phyloP scores from a whole-genome alignment of 345 rosid genomes.

The Corchorus olitorius region DNA sequence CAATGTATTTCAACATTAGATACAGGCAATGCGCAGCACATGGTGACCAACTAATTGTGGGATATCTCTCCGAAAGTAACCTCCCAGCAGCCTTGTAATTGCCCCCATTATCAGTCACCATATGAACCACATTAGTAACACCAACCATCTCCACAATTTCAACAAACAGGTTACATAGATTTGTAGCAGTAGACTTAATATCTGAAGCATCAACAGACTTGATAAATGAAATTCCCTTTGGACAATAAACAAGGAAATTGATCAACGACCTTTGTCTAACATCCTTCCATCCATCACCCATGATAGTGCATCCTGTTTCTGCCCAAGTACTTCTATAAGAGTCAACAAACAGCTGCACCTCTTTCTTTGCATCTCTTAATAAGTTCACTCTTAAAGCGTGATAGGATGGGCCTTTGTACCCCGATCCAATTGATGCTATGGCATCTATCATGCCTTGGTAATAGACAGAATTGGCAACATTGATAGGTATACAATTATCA shows the following conservation, averaged over 20 bases:
- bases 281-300: conserved; percentile 29
- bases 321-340: conserved; percentile 15
- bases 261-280: conserved; percentile 24
- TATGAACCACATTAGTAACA: conserved; percentile 24
- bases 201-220: conserved; percentile 35
- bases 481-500: neutral
- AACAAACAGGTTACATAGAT: conserved; percentile 20
- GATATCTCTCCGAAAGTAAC: conserved; percentile 14
- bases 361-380: conserved; percentile 24
- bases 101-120: conserved; percentile 29
- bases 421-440: conserved; percentile 22
- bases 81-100: conserved; percentile 24
- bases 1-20: conserved; percentile 26
- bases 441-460: conserved; percentile 32
- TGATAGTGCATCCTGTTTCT: conserved; percentile 31
- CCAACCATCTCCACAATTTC: conserved; percentile 32
- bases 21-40: conserved; percentile 32
- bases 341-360: conserved; percentile 17
- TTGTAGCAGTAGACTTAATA: neutral
- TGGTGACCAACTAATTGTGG: conserved; percentile 29
- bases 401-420: conserved; percentile 19
- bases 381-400: conserved; percentile 26
- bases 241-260: conserved; percentile 28
- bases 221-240: conserved; percentile 26
- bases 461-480: conserved; percentile 26